Evolutionary conservation across 1,284 basidiomycete genomes (phyloP), one percentile per base, ranked within the genome.

Genomic region (Psilocybe mexicana): DNA sequence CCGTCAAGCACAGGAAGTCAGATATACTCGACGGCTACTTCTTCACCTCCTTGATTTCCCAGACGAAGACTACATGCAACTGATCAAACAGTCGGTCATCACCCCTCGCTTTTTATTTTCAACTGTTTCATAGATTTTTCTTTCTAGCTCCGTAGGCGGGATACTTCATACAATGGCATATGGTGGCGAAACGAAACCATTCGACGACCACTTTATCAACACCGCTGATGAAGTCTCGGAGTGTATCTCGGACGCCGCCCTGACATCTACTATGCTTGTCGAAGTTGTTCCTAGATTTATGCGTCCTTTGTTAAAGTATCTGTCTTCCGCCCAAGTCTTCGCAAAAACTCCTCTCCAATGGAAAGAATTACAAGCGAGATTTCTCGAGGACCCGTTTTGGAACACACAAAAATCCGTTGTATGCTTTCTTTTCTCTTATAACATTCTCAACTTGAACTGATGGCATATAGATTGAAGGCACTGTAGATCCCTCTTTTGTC

Each of bases 41-140:
- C 35, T 67, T 4, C 64, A 69, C 4, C 64, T 79, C 11, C 58
- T 77, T 6, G 57, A 70, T 2, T 62, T 65, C 1, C 74, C 73
- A 1, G 26, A 61, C 18, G 18, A 18, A 67, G 55, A 69, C 28
- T 63, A 61, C 55, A 65, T 70, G 25, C 53, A 66, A 14, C 71
- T 73, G 59, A 67, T 74, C 12, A 61, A 69, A 50, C 64, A 71
- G 75, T 75, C 45, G 59, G 72, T 61, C n/a, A 18, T 10, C 10
- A 12, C 47, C 24, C 18, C 24, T 53, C n/a, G 26, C 11, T 24
- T 42, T 28, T 40, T 23, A 18, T 4, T 12, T 24, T 51, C 2
- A 1, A 28, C 11, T 25, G 23, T 0, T 23, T 54, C 8, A 24
- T 5, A 6, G 12, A 18, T 18, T 26, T 28, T 14, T 35, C 12